These are phyloP conservation scores for Calonectria henricotiae DNA, from an alignment of 2,329 filamentous ascomycete genomes.

Conservation along the genomic window DNA sequence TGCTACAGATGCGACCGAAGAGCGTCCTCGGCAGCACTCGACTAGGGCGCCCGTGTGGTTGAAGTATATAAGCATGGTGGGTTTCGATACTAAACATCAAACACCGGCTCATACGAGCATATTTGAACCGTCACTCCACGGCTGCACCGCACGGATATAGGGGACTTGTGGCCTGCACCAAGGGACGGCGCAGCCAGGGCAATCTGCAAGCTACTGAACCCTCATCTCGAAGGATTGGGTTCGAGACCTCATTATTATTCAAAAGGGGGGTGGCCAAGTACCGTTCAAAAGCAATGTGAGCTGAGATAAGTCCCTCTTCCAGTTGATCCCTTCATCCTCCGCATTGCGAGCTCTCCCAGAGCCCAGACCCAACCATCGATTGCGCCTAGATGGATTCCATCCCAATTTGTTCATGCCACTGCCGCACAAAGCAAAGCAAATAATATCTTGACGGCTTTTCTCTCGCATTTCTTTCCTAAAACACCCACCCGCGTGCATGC, in stretches of 20 bases:
- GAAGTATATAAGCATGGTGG: slow-evolving; percentile 18
- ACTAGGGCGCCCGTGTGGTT: slow-evolving; percentile 25
- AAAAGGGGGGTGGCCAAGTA: neutral
- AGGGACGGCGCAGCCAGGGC: neutral
- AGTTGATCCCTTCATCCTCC: neutral
- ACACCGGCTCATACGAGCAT: slow-evolving; percentile 4
- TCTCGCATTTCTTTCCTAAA: neutral
- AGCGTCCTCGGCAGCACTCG: neutral
- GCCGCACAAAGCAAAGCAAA: neutral
- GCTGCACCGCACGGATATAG: slow-evolving; percentile 14
- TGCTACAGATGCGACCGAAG: neutral
- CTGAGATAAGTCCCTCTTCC: slow-evolving; percentile 1
- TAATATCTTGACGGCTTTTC: neutral
- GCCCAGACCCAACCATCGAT: neutral
- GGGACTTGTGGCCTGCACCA: neutral
- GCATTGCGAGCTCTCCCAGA: neutral
- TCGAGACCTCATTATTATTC: slow-evolving; percentile 6
- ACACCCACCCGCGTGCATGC: neutral
- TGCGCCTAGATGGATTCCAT: slow-evolving; percentile 2
- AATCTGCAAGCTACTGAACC: neutral
- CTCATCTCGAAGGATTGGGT: neutral
- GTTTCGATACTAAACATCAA: slow-evolving; percentile 20
- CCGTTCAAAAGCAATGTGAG: slow-evolving; percentile 24
- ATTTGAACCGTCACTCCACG: neutral
- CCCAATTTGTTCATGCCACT: neutral